These are phyloP conservation scores for Annona cherimola DNA, from an alignment of 164 flowering plant genomes.

Conservation along the genomic window DNA sequence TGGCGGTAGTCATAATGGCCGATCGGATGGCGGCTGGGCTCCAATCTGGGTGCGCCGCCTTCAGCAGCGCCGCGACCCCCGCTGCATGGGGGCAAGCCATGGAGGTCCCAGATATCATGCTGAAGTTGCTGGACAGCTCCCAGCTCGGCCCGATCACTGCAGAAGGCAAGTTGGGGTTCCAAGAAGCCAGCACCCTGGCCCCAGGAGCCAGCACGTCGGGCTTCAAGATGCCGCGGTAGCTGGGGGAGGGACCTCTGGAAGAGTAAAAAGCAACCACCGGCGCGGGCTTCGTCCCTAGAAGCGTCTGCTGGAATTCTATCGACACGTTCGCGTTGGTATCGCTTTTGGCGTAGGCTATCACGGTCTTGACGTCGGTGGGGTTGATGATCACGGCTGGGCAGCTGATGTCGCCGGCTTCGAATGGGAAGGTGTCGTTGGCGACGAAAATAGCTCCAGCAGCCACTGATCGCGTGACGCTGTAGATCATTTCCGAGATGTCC, in stretches of 20 bases:
- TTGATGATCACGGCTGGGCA: conserved; percentile 31
- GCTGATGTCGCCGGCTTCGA: not conserved
- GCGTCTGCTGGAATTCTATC: conserved; percentile 41
- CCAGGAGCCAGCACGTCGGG: conserved; percentile 71
- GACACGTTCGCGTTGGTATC: conserved; percentile 12
- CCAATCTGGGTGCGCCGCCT: conserved; percentile 58
- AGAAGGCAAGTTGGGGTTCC: conserved; percentile 12
- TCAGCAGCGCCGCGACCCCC: conserved; percentile 59
- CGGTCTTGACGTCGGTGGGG: conserved; percentile 16
- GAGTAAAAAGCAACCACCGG: conserved; percentile 41
- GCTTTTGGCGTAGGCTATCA: not conserved
- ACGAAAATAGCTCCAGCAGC: conserved; percentile 31
- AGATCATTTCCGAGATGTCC: conserved; percentile 5
- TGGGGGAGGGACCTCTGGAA: conserved; percentile 51
- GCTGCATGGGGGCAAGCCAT: conserved; percentile 72
- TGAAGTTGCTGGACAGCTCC: conserved; percentile 31
- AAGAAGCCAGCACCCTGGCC: conserved; percentile 39
- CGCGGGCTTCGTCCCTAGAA: conserved; percentile 37
- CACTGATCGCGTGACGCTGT: conserved; percentile 12
- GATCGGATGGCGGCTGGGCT: conserved; percentile 70
- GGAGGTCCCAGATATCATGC: conserved; percentile 60
- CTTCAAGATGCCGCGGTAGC: conserved; percentile 34
- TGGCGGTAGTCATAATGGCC: conserved; percentile 67
- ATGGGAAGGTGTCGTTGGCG: conserved; percentile 12
- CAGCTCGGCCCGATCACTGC: not conserved